Evolutionary conservation across 176 grass and related monocot genomes (phyloP), one percentile per base, ranked within the genome.

Genomic region (Poa annua): DNA sequence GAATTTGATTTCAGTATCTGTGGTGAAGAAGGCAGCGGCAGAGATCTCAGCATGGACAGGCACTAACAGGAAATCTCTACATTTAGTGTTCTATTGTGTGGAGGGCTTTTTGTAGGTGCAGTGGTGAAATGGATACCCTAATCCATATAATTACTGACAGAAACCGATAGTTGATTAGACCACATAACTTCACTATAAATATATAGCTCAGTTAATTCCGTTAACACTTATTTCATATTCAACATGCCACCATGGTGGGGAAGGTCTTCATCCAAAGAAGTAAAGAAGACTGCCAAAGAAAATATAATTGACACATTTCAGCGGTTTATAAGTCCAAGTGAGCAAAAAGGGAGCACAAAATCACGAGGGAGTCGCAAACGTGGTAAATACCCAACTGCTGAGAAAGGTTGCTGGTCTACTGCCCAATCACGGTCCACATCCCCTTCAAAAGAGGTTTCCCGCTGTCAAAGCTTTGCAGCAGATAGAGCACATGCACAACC

Each of bases 211-310:
- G 71, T 54, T 85, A 78, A 78, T 80, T 89, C 54, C 35, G 41
- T 35, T 64, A 33, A 82, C 61, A 24, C 68, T 26, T 52, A 24
- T 88, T 78, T 72, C 50, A 68, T 84, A 74, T 86, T 87, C 80
- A 89, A 84, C 59, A 99, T 99, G 96, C 87, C 96, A 92, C 75
- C 93, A 86, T 90, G 93, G 93, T 99, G 96, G 96, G 89, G 89
- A 12, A 99, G 91, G 71, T 99, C 92, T 65, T 96, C 96, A 55
- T 96, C 96, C 35, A 99, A 96, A 86, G 96, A 99, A 77, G 80
- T 82, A 56, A 99, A 96, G 75, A 99, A 96, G 86, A 89, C 86
- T 52, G 83, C 92, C 22, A 99, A 95, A 88, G 96, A 96, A 85
- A 99, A 96, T 48, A 26, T 99, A 19, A 90, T 99, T 3, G 96